Evolutionary conservation across 2,329 filamentous ascomycete genomes (phyloP), one percentile per base, ranked within the genome.

Genomic region (Colletotrichum viniferum): DNA sequence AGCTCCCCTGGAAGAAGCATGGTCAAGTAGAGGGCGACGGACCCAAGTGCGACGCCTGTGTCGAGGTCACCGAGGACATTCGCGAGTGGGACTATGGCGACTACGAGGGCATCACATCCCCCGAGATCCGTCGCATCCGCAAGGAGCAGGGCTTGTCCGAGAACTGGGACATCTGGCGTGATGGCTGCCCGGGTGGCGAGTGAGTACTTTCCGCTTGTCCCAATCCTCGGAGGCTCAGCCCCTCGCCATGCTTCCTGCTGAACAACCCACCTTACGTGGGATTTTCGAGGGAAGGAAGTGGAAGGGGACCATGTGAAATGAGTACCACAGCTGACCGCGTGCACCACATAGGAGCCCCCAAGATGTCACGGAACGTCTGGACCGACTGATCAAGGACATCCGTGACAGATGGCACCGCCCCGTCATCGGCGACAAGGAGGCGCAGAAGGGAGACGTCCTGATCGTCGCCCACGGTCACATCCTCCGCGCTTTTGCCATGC

Each of bases 391-490:
- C 79, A 82, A 85, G 16, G 93, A 96, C 36, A 94, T 98, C 73
- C 88, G 94, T 24, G 84, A 89, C 28, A 91, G 89, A 78, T 93
- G 89, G 84, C 94, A 96, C 78, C 83, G 83, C 4, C 89, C 89
- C 1, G 89, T 88, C 65, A 93, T 96, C 78, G 83, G 85, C 62
- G 81, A 81, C 73, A 81, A 81, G 65, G 79, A 86, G 30, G 86
- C 84, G 12, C 48, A 52, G 18, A 76, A 77, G 21, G 85, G 84
- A 9, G 85, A 86, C 82, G 77, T 87, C 81, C 12, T 90, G 28
- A 88, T 98, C 64, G 95, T 98, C 7, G 96, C 95, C 26, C 96
- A 98, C 82, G 96, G 96, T 0, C 96, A 98, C 85, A 96, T 98
- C 72, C 86, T 98, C 69, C 89, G 96, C 18, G 95, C 95, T 0